Conservation (phyloP, 768 basidiomycete genomes). For the Sarcodon aspratus region DNA sequence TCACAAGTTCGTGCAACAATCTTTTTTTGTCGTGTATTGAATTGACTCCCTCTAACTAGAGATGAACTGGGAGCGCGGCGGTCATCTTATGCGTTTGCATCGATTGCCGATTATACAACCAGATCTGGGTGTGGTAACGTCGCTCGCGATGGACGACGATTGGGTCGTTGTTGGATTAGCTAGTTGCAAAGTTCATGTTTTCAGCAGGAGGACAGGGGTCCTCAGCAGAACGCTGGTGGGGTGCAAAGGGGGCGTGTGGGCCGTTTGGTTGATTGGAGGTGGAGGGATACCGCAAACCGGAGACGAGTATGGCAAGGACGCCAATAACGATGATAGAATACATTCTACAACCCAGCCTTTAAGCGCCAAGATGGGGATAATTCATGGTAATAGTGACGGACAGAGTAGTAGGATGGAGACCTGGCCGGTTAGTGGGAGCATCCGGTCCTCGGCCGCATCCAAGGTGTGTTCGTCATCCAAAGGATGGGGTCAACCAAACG, state of each 20-base stretch:
- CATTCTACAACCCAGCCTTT: no score
- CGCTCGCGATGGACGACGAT: slow-evolving; percentile 69
- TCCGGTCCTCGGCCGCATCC: slow-evolving; percentile 18
- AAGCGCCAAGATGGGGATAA: no score
- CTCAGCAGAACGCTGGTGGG: slow-evolving; percentile 70
- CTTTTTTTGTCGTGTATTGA: neutral
- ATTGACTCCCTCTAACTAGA: slow-evolving; percentile 29
- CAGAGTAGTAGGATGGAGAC: neutral
- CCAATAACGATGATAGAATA: neutral
- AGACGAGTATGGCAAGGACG: neutral
- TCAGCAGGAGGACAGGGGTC: slow-evolving; percentile 68
- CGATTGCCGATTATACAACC: slow-evolving; percentile 23
- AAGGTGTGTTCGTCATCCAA: slow-evolving; percentile 33
- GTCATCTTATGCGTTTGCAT: slow-evolving; percentile 57
- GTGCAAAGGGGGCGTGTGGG: slow-evolving; percentile 90
- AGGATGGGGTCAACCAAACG: slow-evolving; percentile 83
- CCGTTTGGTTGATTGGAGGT: slow-evolving; percentile 64
- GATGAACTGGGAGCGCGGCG: slow-evolving; percentile 72
- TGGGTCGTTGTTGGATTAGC: slow-evolving; percentile 88
- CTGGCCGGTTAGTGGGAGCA: slow-evolving; percentile 2
- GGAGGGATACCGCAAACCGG: slow-evolving; percentile 29
- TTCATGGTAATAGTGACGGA: no score
- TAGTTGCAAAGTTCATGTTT: slow-evolving; percentile 77
- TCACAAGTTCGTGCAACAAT: neutral
- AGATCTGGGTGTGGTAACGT: slow-evolving; percentile 37